These are phyloP conservation scores for Areca catechu DNA, from an alignment of 176 grass and related monocot genomes.

Conservation along the genomic window DNA sequence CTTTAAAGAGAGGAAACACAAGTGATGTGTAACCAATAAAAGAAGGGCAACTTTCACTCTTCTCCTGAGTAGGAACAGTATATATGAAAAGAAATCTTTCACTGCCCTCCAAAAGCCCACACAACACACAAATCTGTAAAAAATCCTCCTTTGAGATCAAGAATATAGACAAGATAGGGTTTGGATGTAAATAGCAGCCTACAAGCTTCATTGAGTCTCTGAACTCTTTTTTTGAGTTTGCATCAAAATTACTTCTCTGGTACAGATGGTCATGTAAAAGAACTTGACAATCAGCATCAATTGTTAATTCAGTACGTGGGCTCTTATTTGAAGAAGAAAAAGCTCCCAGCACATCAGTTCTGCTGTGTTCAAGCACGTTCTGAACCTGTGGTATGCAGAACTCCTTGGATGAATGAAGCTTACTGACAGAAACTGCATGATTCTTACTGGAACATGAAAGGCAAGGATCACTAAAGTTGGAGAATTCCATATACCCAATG, in stretches of 20 bases:
- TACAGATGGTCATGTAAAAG: constrained; percentile 6
- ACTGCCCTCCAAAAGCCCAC: constrained; percentile 44
- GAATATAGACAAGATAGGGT: constrained; percentile 55
- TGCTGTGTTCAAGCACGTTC: constrained; percentile 1
- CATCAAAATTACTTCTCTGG: constrained; percentile 5
- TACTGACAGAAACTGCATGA: neutral
- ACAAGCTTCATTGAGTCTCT: constrained; percentile 27
- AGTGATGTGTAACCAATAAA: constrained; percentile 69
- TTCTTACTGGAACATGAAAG: neutral
- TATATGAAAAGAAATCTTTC: constrained; percentile 64
- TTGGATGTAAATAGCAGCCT: constrained; percentile 58
- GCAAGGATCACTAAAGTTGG: constrained; percentile 5
- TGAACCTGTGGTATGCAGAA: constrained; percentile 2
- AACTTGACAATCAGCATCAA: neutral
- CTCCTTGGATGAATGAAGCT: neutral
- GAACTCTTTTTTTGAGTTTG: constrained; percentile 19
- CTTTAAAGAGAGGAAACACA: constrained; percentile 41
- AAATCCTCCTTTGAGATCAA: constrained; percentile 42
- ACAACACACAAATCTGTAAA: constrained; percentile 60
- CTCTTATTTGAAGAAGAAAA: neutral
- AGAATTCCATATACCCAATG: neutral
- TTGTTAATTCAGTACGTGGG: neutral
- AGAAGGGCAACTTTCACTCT: constrained; percentile 34
- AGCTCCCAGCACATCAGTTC: neutral
- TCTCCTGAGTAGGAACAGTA: constrained; percentile 23